Evolutionary conservation across 2,329 filamentous ascomycete species (phyloP).

Genomic region (Fusarium musae): DNA sequence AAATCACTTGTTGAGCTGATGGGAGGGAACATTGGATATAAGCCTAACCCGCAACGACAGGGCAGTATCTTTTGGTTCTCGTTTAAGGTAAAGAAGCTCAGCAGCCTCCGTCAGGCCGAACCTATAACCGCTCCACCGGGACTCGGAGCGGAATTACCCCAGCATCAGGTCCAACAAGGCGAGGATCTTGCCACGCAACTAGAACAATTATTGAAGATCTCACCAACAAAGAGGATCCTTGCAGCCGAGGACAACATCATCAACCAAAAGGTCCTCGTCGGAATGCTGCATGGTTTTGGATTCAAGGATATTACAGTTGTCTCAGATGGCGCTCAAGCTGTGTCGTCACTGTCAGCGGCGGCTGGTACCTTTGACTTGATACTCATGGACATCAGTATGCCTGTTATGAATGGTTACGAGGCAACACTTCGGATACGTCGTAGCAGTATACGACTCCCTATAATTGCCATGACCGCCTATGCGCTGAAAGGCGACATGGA

Average conservation of each 20-base stretch:
- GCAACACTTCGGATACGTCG: not conserved
- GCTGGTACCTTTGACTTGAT: not conserved
- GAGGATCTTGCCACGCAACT: not conserved
- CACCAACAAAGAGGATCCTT: not conserved
- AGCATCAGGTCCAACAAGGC: not conserved
- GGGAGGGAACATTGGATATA: not conserved
- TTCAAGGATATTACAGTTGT: not conserved
- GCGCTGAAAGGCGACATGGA: slow-evolving; percentile 7
- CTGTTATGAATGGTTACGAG: slow-evolving; percentile 2
- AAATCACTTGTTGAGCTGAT: not conserved
- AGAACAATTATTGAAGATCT: not conserved
- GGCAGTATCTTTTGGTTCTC: slow-evolving; percentile 12
- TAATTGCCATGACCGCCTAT: slow-evolving; percentile 12
- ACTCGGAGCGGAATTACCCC: rapidly evolving
- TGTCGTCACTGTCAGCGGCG: not conserved
- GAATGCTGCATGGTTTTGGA: slow-evolving; percentile 8
- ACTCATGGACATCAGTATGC: slow-evolving; percentile 17
- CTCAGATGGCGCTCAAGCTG: not conserved
- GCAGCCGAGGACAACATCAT: not conserved
- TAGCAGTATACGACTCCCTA: not conserved
- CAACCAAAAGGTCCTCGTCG: slow-evolving; percentile 2
- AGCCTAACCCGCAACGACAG: not conserved
- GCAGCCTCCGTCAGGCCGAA: not conserved
- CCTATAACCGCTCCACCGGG: rapidly evolving
- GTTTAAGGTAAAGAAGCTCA: not conserved